phyloP scores from a whole-genome alignment of 129 eudicot genomes.

The Sambucus nigra region DNA sequence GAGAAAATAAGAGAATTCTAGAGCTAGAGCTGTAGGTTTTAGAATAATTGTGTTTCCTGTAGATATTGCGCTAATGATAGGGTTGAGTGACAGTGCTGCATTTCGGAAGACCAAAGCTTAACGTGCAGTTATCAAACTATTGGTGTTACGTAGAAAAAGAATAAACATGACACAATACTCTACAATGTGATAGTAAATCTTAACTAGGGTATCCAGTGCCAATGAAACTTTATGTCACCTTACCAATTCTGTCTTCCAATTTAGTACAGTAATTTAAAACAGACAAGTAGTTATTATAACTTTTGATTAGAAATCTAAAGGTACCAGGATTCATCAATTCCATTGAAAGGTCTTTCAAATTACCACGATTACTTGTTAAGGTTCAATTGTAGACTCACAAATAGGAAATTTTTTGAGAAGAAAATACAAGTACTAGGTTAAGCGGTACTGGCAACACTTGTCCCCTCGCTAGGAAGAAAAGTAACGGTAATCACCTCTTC shows the following conservation, averaged over 20 bases:
- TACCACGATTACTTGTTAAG: neutral
- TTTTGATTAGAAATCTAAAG: too few relatives aligned
- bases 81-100: slow-evolving; percentile 77
- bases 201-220: too few relatives aligned
- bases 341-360: neutral
- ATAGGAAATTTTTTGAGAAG: slow-evolving; percentile 84
- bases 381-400: slow-evolving; percentile 34
- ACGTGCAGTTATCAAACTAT: neutral
- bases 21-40: slow-evolving; percentile 78
- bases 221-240: too few relatives aligned
- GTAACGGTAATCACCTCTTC: slow-evolving; percentile 52
- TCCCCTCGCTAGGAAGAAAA: slow-evolving; percentile 63
- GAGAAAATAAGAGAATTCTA: slow-evolving; percentile 64
- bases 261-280: too few relatives aligned
- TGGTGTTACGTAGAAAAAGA: too few relatives aligned
- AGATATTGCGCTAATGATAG: slow-evolving; percentile 84
- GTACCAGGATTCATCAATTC: neutral
- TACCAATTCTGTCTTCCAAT: too few relatives aligned
- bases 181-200: neutral
- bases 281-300: too few relatives aligned
- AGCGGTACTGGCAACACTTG: slow-evolving; percentile 73
- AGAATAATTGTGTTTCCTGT: slow-evolving; percentile 76
- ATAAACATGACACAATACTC: too few relatives aligned
- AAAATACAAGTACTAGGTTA: slow-evolving; percentile 61
- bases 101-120: slow-evolving; percentile 7